Evolutionary conservation across 2,329 filamentous ascomycete genomes (phyloP).

Genomic region (Thielaviopsis populi): DNA sequence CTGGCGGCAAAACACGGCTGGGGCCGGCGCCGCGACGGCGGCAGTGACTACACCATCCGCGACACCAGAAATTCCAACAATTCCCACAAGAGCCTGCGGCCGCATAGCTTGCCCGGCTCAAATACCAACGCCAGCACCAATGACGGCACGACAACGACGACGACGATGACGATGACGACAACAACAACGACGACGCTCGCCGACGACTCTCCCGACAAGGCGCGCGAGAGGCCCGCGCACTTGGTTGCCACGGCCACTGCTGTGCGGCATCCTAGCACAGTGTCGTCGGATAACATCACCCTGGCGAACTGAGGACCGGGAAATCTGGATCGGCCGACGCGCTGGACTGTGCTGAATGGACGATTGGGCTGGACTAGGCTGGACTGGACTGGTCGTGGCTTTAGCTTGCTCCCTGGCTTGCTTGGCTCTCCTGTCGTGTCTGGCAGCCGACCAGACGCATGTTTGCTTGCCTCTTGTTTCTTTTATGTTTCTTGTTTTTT

Average conservation of each 20-base stretch:
- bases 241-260: not conserved
- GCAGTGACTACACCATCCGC: not conserved
- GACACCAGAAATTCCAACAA: not conserved
- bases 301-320: slow-evolving; percentile 8
- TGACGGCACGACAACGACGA: too few species aligned
- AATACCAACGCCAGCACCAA: not conserved
- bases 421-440: too few species aligned
- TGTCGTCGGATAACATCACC: slow-evolving; percentile 5
- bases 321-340: too few species aligned
- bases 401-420: too few species aligned
- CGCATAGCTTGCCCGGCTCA: not conserved
- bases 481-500: too few species aligned
- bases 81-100: not conserved
- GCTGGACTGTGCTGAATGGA: not conserved
- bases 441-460: too few species aligned
- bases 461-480: not conserved
- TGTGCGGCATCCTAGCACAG: slow-evolving; percentile 2
- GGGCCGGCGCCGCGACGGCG: not conserved
- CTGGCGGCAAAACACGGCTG: slow-evolving; percentile 6
- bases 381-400: not conserved
- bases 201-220: not conserved
- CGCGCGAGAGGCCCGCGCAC: not conserved
- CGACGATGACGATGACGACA: not conserved
- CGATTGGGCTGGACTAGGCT: not conserved
- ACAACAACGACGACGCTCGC: not conserved